Evolutionary conservation across 768 basidiomycete species (phyloP).

Genomic region (Lactifluus subvellereus): DNA sequence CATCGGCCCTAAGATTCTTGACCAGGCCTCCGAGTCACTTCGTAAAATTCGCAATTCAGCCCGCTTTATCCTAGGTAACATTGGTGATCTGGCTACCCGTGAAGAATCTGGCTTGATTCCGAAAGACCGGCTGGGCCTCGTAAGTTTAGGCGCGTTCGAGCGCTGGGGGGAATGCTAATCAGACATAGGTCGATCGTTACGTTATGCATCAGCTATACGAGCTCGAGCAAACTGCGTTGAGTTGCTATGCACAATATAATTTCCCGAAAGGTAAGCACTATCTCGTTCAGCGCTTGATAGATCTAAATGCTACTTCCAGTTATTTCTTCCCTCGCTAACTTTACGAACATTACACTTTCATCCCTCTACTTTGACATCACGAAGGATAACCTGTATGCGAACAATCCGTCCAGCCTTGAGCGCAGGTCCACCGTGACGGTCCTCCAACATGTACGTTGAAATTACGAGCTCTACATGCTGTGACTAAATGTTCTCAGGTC

Average conservation of each 20-base stretch:
- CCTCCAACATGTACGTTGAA: conserved; percentile 59
- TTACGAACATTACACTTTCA: conserved; percentile 79
- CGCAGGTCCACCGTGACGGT: conserved; percentile 67
- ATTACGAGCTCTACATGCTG: background rate
- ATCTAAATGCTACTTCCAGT: conserved; percentile 42
- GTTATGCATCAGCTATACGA: conserved; percentile 78
- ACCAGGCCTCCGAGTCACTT: conserved; percentile 67
- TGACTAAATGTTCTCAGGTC: conserved; percentile 38
- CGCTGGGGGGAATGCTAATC: conserved; percentile 9
- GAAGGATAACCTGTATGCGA: conserved; percentile 86
- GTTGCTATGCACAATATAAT: conserved; percentile 66
- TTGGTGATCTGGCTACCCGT: conserved; percentile 38
- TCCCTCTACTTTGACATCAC: conserved; percentile 89
- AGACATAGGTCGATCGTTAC: conserved; percentile 68
- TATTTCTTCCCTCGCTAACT: conserved; percentile 63
- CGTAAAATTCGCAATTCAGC: conserved; percentile 83
- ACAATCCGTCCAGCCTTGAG: conserved; percentile 42
- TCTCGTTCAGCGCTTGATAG: background rate
- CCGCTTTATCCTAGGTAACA: conserved; percentile 81
- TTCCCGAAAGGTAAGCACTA: conserved; percentile 68
- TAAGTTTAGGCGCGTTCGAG: conserved; percentile 33
- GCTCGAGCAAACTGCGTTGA: conserved; percentile 60
- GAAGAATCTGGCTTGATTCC: conserved; percentile 33
- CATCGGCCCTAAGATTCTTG: conserved; percentile 71
- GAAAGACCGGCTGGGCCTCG: conserved; percentile 54